Evolutionary conservation across 495 filamentous ascomycete species (phyloP).

Genomic region (Chlorociboria aeruginascens): DNA sequence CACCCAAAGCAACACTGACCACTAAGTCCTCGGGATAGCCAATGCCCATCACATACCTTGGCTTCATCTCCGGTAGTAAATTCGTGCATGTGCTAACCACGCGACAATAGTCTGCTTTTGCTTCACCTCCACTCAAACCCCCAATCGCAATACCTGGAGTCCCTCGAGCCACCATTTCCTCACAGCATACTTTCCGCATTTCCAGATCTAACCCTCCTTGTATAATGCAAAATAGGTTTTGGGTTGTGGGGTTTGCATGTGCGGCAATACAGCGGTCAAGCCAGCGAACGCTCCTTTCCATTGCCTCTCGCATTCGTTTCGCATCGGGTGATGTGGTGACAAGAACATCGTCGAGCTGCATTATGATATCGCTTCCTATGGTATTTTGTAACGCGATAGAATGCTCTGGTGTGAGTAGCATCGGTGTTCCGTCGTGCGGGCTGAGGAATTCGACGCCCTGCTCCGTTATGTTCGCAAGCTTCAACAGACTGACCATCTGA

Average conservation of each 20-base stretch:
- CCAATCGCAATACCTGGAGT: conserved; percentile 97
- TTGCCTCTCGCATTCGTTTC: conserved; percentile 80
- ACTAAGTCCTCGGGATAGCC: conserved; percentile 93
- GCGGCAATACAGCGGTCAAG: conserved; percentile 91
- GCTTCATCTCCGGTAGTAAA: conserved; percentile 78
- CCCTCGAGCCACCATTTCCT: conserved; percentile 80
- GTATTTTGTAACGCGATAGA: conserved; percentile 93
- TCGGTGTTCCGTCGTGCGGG: conserved; percentile 90
- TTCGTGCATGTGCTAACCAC: conserved; percentile 77
- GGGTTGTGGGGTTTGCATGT: conserved; percentile 64
- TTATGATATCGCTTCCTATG: conserved; percentile 97
- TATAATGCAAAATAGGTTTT: conserved; percentile 99
- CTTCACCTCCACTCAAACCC: conserved; percentile 75
- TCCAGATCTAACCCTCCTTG: conserved; percentile 92
- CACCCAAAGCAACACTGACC: conserved; percentile 82
- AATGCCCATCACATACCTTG: conserved; percentile 96
- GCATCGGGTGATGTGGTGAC: conserved; percentile 87
- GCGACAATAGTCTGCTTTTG: conserved; percentile 43
- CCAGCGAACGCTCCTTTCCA: conserved; percentile 97
- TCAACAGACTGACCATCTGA: conserved; percentile 96
- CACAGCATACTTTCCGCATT: conserved; percentile 70
- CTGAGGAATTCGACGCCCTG: conserved; percentile 90
- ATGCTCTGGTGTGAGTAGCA: conserved; percentile 95
- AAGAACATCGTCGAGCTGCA: conserved; percentile 98
- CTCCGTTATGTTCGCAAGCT: conserved; percentile 87